A percentile compares a stretch with the other conserved stretches of the same genome.
These are phyloP conservation scores for Tremella mesenterica DNA, from an alignment of 768 basidiomycete genomes.

Conservation along the genomic window DNA sequence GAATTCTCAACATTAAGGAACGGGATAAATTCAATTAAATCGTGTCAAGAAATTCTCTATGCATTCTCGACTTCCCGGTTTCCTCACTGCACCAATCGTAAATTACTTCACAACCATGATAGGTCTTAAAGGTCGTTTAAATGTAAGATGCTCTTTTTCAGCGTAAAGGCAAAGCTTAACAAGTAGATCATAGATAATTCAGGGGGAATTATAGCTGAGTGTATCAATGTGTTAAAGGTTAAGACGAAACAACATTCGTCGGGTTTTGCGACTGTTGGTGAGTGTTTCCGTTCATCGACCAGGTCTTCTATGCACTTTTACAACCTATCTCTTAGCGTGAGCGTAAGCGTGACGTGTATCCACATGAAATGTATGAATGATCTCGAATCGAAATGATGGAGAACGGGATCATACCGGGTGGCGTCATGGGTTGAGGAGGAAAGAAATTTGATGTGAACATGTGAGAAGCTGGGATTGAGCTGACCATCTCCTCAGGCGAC, in stretches of 20 bases:
- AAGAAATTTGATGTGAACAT: not conserved
- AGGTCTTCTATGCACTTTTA: not conserved
- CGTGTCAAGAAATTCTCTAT: too few relatives aligned
- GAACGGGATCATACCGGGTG: not conserved
- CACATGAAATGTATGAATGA: not conserved
- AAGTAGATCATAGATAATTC: slow-evolving; percentile 90
- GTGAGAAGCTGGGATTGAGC: not conserved
- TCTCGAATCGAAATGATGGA: too few relatives aligned
- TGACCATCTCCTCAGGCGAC: slow-evolving; percentile 9
- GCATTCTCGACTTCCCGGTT: too few relatives aligned
- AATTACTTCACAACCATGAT: too few relatives aligned
- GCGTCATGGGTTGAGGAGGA: not conserved
- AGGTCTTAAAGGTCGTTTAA: not conserved
- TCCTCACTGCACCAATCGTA: too few relatives aligned
- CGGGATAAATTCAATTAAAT: too few relatives aligned
- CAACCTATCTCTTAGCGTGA: not conserved
- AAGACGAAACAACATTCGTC: slow-evolving; percentile 60
- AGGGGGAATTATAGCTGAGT: slow-evolving; percentile 86
- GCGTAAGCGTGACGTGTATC: not conserved
- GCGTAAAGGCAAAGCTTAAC: not conserved
- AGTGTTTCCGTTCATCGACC: slow-evolving; percentile 9
- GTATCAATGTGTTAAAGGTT: slow-evolving; percentile 89
- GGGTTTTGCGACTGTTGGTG: slow-evolving; percentile 63
- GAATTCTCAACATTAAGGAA: too few relatives aligned
- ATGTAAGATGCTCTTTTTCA: not conserved